A percentile compares a stretch with the other conserved stretches of the same genome.
Evolutionary conservation across 2,329 filamentous ascomycete genomes (phyloP).

Genomic region (Colletotrichum godetiae): DNA sequence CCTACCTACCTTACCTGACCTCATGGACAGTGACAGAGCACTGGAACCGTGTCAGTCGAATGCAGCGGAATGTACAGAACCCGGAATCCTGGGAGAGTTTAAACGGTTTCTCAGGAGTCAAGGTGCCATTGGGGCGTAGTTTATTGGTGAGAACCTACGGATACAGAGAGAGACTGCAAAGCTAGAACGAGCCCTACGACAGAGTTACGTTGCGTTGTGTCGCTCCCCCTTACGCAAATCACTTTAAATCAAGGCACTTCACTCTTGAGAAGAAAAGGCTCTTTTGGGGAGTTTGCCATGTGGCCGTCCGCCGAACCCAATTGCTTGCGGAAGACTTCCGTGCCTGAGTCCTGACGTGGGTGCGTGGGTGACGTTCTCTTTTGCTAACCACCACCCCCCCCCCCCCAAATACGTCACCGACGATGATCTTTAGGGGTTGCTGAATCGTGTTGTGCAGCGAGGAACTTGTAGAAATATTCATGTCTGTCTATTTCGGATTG

Average conservation of each 20-base stretch:
- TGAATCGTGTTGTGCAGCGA: background rate
- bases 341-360: background rate
- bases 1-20: background rate
- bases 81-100: conserved; percentile 22
- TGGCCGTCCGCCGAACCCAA: background rate
- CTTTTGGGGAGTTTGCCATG: background rate
- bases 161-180: background rate
- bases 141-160: background rate
- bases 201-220: background rate
- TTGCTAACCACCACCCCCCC: too few species aligned
- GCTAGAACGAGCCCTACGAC: background rate
- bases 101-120: conserved; percentile 4
- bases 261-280: too few species aligned
- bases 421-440: conserved; percentile 4
- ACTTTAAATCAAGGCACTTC: background rate
- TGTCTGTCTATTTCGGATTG: background rate
- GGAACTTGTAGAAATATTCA: background rate
- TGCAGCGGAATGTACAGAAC: conserved; percentile 21
- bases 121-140: background rate
- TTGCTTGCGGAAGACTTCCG: conserved; percentile 10
- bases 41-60: conserved; percentile 12
- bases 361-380: background rate
- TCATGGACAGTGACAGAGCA: background rate
- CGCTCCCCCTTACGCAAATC: background rate
- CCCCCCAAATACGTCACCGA: conserved; percentile 19